These are phyloP conservation scores for Gnomoniopsis smithogilvyi DNA, from an alignment of 2,329 filamentous ascomycete genomes.

Conservation along the genomic window DNA sequence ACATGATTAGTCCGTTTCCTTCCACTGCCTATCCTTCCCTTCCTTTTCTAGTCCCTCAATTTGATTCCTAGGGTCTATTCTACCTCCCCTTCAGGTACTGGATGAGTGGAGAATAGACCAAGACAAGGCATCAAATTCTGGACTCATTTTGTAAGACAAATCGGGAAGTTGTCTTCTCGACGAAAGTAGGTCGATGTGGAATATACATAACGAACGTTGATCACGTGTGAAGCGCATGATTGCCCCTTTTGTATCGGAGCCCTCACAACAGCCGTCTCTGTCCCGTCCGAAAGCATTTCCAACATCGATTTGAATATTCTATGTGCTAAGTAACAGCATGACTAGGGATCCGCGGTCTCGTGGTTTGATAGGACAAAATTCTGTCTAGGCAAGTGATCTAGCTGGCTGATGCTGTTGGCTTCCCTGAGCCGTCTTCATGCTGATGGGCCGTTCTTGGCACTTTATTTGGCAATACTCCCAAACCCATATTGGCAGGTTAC, in stretches of 20 bases:
- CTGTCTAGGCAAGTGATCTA: neutral
- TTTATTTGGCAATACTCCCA: neutral
- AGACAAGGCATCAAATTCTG: neutral
- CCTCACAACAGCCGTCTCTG: no score
- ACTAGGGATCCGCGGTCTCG: neutral
- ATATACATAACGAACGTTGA: neutral
- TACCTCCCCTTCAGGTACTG: neutral
- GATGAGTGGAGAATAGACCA: neutral
- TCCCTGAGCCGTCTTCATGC: neutral
- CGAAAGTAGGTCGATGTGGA: neutral
- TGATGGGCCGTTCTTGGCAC: neutral
- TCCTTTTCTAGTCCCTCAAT: neutral
- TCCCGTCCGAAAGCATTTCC: no score
- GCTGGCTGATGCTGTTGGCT: neutral
- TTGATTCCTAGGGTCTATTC: neutral
- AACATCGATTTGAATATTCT: no score
- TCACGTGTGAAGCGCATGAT: neutral
- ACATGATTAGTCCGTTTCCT: neutral
- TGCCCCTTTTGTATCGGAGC: no score
- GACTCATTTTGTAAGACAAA: neutral
- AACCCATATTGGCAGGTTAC: neutral
- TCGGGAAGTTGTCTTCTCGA: neutral
- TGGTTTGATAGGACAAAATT: neutral
- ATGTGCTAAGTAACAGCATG: neutral
- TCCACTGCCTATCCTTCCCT: neutral